These are phyloP conservation scores for Colletotrichum sp. DNA, from an alignment of 2,329 filamentous ascomycete species.

Conservation along the genomic window DNA sequence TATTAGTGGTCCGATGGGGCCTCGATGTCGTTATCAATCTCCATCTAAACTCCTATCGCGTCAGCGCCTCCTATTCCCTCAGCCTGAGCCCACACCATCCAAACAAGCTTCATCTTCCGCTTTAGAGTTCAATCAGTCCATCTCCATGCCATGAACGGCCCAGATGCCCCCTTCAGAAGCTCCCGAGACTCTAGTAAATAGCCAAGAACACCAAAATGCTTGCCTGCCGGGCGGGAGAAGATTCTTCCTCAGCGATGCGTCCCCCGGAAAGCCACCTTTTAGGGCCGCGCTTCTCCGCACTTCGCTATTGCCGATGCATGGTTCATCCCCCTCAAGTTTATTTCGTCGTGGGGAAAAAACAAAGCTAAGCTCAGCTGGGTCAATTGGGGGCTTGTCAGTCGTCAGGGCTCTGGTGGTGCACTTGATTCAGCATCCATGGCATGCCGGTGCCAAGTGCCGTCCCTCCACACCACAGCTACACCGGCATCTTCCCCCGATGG, in stretches of 20 bases:
- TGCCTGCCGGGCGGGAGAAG: neutral
- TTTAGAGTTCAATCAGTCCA: neutral
- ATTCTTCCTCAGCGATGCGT: neutral
- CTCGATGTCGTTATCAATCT: neutral
- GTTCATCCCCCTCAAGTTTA: neutral
- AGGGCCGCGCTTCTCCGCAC: constrained; percentile 13
- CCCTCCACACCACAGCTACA: neutral
- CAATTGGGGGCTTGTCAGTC: neutral
- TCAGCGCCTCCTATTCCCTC: neutral
- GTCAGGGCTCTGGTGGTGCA: neutral
- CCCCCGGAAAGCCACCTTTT: neutral
- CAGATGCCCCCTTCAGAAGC: neutral
- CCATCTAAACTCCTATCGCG: neutral
- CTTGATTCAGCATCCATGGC: neutral
- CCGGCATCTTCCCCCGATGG: neutral
- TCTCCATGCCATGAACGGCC: neutral
- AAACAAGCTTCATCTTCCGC: neutral
- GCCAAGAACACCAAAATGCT: neutral
- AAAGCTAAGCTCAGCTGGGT: neutral
- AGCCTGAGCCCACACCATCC: neutral
- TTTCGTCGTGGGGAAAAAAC: neutral
- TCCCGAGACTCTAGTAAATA: neutral
- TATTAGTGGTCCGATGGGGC: neutral
- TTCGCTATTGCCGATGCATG: constrained; percentile 15
- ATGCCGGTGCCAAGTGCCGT: constrained; percentile 15